Percentiles rank a stretch among this genome's conserved stretches.
Evolutionary conservation across 176 grass and related monocot genomes (phyloP).

Genomic region (Chrysopogon serrulatus): DNA sequence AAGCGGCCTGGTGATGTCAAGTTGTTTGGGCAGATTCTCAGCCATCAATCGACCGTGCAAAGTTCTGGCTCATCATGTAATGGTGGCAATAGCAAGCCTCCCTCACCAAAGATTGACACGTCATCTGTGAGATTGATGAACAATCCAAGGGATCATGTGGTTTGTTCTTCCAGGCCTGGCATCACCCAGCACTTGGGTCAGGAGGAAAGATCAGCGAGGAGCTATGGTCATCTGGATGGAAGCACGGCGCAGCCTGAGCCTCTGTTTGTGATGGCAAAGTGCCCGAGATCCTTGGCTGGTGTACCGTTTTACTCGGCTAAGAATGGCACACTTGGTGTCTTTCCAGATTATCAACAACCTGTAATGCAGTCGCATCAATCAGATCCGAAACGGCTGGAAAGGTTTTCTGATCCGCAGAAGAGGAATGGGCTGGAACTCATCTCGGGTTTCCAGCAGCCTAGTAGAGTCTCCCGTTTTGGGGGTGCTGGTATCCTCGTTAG

Average conservation of each 20-base stretch:
- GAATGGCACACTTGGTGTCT: conserved; percentile 30
- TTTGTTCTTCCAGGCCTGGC: conserved; percentile 32
- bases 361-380: conserved; percentile 34
- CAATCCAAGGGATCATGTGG: conserved; percentile 28
- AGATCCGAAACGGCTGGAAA: conserved; percentile 40
- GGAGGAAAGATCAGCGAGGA: conserved; percentile 36
- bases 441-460: conserved; percentile 57
- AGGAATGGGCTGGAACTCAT: conserved; percentile 44
- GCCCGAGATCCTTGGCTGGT: conserved; percentile 40
- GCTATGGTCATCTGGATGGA: conserved; percentile 47
- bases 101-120: conserved; percentile 21
- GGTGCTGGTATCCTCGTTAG: conserved; percentile 47
- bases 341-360: conserved; percentile 47
- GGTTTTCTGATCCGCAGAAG: conserved; percentile 50
- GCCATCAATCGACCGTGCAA: conserved; percentile 52
- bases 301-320: conserved; percentile 61
- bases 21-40: conserved; percentile 79
- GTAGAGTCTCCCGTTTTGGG: conserved; percentile 30
- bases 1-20: conserved; percentile 69
- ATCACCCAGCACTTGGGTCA: conserved; percentile 17
- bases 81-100: conserved; percentile 40
- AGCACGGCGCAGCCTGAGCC: conserved; percentile 44
- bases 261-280: conserved; percentile 42
- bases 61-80: conserved; percentile 43
- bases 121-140: conserved; percentile 17